Base-by-base conservation (phyloP, 2,329 filamentous ascomycete species). In the Mollisia scopiformis region DNA sequence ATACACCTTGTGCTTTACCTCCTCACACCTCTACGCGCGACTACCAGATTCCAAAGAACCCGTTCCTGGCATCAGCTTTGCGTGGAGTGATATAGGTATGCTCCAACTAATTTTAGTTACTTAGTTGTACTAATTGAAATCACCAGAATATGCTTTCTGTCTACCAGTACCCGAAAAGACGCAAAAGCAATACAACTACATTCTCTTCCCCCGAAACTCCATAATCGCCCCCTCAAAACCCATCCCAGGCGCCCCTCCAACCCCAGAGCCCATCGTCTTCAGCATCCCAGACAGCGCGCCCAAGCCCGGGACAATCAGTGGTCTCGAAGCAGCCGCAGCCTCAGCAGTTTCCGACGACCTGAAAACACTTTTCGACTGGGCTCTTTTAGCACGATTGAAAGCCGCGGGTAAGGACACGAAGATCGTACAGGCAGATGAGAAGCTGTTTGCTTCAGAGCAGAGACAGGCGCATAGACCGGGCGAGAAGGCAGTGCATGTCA, bases 401-500 rank as follows among this genome's bases (percentile, higher is more conserved):
- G 75, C 79, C 1, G 80, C 77, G 2, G 79, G 78, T 27, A 85
- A 80, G 63, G 59, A 73, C 2, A 74, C 81, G 30, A 73, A 80
- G 10, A 81, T 89, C 53, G 75, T 82, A 7, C 73, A 80, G 1
- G 77, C 85, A 30, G 80, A 88, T 66, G 76, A 83, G 1, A 78
- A 78, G 61, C 77, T 85, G 19, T 89, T 89, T 68, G 80, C 84
- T 69, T 86, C 83, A 62, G 77, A 79, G 37, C 76, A 83, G 14
- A 80, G 80, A 55, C 85, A 88, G 67, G 73, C 84, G 6, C 84
- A 87, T 64, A 79, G 86, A 28, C 85, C 73, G 7, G 80, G 78
- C 55, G 87, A 90, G 65, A 84, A 82, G 68, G 86, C 87, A 0
- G 86, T 89, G 19, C 86, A 89, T 66, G 82, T 90, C 47, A 86